Base-by-base conservation (phyloP, 2,329 filamentous ascomycete genomes). In the Neonectria ditissima region DNA sequence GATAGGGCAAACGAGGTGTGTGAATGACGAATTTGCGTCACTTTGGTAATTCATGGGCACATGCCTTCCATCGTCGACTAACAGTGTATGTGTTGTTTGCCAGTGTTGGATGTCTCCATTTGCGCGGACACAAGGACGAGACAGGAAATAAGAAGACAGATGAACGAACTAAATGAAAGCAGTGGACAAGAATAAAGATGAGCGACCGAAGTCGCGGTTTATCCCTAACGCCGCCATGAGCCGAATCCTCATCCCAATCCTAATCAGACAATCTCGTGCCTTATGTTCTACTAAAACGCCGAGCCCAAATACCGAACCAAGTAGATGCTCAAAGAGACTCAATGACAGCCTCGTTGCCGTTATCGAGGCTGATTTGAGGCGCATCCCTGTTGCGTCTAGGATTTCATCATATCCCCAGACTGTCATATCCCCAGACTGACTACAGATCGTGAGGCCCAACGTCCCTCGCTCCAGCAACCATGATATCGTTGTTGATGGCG, bases 401-500 rank as follows among this genome's bases (percentile, higher is more conserved):
- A 18, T 28, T 14, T 39, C 44, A 14, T 2, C 13, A 16, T 39
- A n/a, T 20, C 13, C 34, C 47, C 5, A 13, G 9, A 1, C 18
- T 44, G 11, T n/a, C n/a, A n/a, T n/a, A 45, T 20, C 13, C 34
- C 47, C 5, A 13, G 9, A 1, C 18, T 44, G 11, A 18, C 43
- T 45, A 73, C 53, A 74, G 62, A 20, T 73, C 72, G 18, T 63
- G 68, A 16, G 72, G 70, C 3, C 65, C 71, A 6, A 70, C 65
- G 37, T 77, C 77, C 55, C 76, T 69, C 6, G 77, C 83, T 11
- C 82, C 86, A 7, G 86, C 88, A 13, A 87, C 87, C 14, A 87
- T 84, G 63, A 91, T 84, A 59, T 91, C 89, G 65, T 89, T 85
- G 69, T 90, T 86, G 52, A 89, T 84, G 8, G 80, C 83, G 65